Evolutionary conservation across 2,329 filamentous ascomycete species (phyloP).

Genomic region (Mycosphaerelloides madeirae): DNA sequence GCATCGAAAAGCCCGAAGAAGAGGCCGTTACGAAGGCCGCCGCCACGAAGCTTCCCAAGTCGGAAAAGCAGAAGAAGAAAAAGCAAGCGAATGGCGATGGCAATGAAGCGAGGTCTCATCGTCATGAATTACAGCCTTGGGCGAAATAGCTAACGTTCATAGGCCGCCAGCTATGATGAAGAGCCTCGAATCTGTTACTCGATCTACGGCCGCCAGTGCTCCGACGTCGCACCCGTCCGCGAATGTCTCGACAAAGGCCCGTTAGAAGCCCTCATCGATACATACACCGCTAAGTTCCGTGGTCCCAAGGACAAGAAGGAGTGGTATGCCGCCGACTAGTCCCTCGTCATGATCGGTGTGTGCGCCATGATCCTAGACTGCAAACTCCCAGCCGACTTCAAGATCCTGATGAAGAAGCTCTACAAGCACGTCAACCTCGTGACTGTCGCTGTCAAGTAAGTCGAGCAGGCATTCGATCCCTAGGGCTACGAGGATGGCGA

Average conservation of each 20-base stretch:
- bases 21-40: background rate
- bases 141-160: too few relatives aligned
- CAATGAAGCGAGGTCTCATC: too few relatives aligned
- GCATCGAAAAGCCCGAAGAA: conserved; percentile 5
- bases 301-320: too few relatives aligned
- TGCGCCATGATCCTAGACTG: conserved; percentile 13
- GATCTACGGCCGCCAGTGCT: background rate
- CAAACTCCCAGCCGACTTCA: conserved; percentile 7
- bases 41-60: background rate
- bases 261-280: conserved; percentile 1
- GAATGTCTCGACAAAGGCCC: conserved; percentile 1
- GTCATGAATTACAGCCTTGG: too few relatives aligned
- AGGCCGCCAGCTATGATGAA: too few relatives aligned
- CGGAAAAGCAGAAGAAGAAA: background rate
- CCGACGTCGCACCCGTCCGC: background rate
- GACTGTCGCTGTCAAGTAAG: conserved; percentile 6
- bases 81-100: background rate
- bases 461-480: conserved; percentile 8
- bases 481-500: conserved; percentile 7
- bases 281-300: background rate
- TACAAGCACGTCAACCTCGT: conserved; percentile 8
- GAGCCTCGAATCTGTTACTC: background rate
- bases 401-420: conserved; percentile 2
- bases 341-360: conserved; percentile 11
- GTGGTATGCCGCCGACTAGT: conserved; percentile 2